Percentiles rank a stretch among this genome's conserved stretches.
Conservation (phyloP, 164 flowering plant species). For the Amborella trichopoda region DNA sequence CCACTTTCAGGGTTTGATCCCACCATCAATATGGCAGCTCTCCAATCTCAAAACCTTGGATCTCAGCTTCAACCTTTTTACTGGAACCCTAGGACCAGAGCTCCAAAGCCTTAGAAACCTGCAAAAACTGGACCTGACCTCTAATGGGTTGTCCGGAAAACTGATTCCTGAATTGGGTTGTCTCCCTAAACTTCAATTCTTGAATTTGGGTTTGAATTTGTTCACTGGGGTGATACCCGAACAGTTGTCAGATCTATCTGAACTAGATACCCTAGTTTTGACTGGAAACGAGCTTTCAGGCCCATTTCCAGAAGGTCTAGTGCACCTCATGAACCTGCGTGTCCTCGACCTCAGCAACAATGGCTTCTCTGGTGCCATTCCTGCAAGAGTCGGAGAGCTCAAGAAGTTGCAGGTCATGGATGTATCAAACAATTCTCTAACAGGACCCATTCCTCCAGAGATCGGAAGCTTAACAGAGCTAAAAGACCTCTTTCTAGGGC, state of each 20-base stretch:
- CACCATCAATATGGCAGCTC: conserved; percentile 19
- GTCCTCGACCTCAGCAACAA: conserved; percentile 42
- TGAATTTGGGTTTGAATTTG: conserved; percentile 44
- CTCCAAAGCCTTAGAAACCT: conserved; percentile 33
- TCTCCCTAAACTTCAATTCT: conserved; percentile 16
- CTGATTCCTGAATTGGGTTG: conserved; percentile 48
- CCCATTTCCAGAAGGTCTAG: conserved; percentile 24
- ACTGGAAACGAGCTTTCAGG: conserved; percentile 40
- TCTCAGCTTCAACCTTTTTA: conserved; percentile 31
- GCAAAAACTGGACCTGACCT: conserved; percentile 32
- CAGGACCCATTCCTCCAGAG: conserved; percentile 42
- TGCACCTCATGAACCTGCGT: conserved; percentile 24
- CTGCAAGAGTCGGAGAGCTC: conserved; percentile 23
- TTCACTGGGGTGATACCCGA: conserved; percentile 18
- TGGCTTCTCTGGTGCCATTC: conserved; percentile 38
- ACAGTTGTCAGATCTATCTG: conserved; percentile 18
- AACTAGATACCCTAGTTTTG: conserved; percentile 60
- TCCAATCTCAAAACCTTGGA: conserved; percentile 13
- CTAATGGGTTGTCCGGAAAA: conserved; percentile 34
- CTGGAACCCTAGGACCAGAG: conserved; percentile 34
- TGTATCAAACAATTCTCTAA: conserved; percentile 48
- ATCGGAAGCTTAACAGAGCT: conserved; percentile 36
- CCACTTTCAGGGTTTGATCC: conserved; percentile 26
- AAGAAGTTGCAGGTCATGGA: conserved; percentile 34
- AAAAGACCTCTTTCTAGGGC: conserved; percentile 50